A percentile compares a stretch with the other conserved stretches of the same genome.
Conservation (phyloP, 805 yeast genomes). For the Starmerella geochares region DNA sequence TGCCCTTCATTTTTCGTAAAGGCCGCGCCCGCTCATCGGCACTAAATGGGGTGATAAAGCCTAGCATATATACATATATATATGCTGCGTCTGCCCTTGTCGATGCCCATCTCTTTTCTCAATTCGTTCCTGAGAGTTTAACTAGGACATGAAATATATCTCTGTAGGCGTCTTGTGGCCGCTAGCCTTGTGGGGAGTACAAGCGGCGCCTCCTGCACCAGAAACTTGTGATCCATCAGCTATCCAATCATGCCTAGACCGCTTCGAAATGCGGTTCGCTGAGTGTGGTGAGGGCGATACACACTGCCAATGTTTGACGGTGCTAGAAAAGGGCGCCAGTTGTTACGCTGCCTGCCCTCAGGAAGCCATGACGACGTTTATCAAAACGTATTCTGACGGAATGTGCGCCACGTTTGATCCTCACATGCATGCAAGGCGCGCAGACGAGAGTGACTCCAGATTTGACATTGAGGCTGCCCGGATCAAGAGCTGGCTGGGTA, state of each 20-base stretch:
- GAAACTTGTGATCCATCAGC: conserved; percentile 16
- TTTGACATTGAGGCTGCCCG: neutral
- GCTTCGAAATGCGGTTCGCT: conserved; percentile 16
- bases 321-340: conserved; percentile 19
- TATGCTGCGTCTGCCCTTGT: neutral
- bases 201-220: conserved; percentile 15
- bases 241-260: conserved; percentile 16
- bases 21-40: neutral
- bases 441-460: neutral
- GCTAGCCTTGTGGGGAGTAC: neutral
- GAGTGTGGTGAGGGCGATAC: conserved; percentile 19
- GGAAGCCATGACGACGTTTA: conserved; percentile 18
- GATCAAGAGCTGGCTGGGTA: neutral
- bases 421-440: neutral
- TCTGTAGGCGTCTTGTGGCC: neutral
- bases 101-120: neutral
- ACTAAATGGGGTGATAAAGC: neutral
- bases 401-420: conserved; percentile 21
- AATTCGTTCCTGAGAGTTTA: too few relatives aligned
- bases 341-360: conserved; percentile 25
- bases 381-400: conserved; percentile 18
- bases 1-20: neutral
- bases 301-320: conserved; percentile 21
- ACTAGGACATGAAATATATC: neutral
- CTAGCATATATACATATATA: neutral